phyloP scores from a whole-genome alignment of 1,284 basidiomycete species.

The Apiotrichum montevideense region DNA sequence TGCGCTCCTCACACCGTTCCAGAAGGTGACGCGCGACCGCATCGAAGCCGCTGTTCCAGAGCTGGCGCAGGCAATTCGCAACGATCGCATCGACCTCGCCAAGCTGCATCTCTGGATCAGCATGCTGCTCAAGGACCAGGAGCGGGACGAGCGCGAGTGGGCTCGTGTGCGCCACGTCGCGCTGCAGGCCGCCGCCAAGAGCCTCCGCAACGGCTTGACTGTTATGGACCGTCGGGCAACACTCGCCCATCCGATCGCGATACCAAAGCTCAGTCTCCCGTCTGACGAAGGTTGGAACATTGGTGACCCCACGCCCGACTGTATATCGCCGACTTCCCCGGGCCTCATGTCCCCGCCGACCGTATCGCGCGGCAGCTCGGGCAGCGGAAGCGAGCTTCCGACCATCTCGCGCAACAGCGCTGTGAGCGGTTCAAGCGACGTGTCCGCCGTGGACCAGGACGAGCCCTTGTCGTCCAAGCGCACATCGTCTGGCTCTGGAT shows the following conservation, averaged over 20 bases:
- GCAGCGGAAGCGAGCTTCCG: slow-evolving; percentile 2
- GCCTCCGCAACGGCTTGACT: slow-evolving; percentile 25
- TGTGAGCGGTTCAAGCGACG: not conserved
- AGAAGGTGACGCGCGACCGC: slow-evolving; percentile 69
- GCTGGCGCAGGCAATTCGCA: slow-evolving; percentile 62
- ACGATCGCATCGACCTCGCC: slow-evolving; percentile 64
- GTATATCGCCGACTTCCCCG: slow-evolving; percentile 17
- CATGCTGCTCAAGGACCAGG: slow-evolving; percentile 66
- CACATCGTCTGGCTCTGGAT: slow-evolving; percentile 6
- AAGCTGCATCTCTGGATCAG: slow-evolving; percentile 67
- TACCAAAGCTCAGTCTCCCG: slow-evolving; percentile 13
- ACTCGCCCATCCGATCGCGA: slow-evolving; percentile 9
- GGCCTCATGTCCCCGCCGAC: slow-evolving; percentile 44
- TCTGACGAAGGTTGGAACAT: not conserved
- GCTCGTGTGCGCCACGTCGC: slow-evolving; percentile 62
- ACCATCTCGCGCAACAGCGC: not conserved
- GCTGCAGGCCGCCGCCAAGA: slow-evolving; percentile 61
- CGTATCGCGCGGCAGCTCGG: slow-evolving; percentile 30
- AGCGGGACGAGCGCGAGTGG: slow-evolving; percentile 65
- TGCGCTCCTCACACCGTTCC: slow-evolving; percentile 80
- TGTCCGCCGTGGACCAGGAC: not conserved
- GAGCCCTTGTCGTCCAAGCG: not conserved
- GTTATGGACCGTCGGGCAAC: slow-evolving; percentile 28
- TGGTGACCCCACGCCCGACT: not conserved
- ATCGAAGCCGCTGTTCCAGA: slow-evolving; percentile 59